Conservation (phyloP, 2,329 filamentous ascomycete genomes). For the Blumeriella jaapii region DNA sequence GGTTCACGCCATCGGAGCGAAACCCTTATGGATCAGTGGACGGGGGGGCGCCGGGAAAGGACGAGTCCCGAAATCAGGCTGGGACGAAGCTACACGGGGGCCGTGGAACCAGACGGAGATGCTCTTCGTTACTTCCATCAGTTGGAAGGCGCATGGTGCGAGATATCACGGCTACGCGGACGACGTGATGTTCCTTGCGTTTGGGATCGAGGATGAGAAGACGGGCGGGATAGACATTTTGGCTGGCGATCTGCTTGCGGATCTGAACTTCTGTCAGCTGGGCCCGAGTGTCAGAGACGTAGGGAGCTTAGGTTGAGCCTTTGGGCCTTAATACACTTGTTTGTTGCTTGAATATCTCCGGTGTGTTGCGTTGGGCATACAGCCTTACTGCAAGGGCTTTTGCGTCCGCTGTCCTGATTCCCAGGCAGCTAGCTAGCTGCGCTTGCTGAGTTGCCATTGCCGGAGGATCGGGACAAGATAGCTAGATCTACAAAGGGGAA, state of each 20-base stretch:
- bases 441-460: too few species aligned
- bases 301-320: too few species aligned
- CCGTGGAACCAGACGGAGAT: constrained; percentile 35
- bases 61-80: constrained; percentile 8
- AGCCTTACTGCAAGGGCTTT: too few species aligned
- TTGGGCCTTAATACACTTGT: too few species aligned
- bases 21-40: constrained; percentile 45
- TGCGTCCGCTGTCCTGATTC: too few species aligned
- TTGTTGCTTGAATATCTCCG: too few species aligned
- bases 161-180: constrained; percentile 45
- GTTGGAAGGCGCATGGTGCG: constrained; percentile 37
- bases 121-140: constrained; percentile 46
- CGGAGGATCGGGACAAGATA: too few species aligned
- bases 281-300: too few species aligned
- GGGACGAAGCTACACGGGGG: neutral
- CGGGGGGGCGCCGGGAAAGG: constrained; percentile 28
- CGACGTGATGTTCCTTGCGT: constrained; percentile 41
- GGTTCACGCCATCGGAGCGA: constrained; percentile 36
- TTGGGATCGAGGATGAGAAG: constrained; percentile 43
- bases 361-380: too few species aligned
- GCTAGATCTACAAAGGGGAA: too few species aligned
- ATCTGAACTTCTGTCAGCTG: constrained; percentile 29
- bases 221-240: constrained; percentile 39
- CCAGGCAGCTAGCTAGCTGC: too few species aligned
- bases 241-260: constrained; percentile 37